These are phyloP conservation scores for Phoma sp. DNA, from an alignment of 2,329 filamentous ascomycete genomes.

Conservation along the genomic window DNA sequence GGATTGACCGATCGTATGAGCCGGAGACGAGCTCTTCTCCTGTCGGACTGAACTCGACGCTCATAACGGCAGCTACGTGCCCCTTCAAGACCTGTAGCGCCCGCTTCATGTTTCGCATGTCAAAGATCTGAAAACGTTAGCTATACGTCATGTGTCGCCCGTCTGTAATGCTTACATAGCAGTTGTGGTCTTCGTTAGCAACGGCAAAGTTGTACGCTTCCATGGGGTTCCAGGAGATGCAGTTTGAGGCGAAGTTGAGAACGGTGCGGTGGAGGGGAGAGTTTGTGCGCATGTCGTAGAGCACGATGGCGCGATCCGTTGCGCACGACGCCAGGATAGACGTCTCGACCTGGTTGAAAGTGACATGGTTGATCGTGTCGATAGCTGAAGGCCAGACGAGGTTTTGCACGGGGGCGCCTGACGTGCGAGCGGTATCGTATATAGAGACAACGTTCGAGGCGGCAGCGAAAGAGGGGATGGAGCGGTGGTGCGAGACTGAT, in stretches of 20 bases:
- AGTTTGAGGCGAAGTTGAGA: slow-evolving; percentile 89
- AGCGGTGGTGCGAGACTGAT: slow-evolving; percentile 81
- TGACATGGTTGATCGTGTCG: slow-evolving; percentile 83
- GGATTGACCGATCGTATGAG: slow-evolving; percentile 85
- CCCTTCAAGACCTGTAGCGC: slow-evolving; percentile 90
- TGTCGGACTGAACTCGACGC: slow-evolving; percentile 92
- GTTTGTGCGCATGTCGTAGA: slow-evolving; percentile 90
- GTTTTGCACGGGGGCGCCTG: slow-evolving; percentile 77
- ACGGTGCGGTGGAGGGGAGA: slow-evolving; percentile 82
- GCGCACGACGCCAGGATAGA: slow-evolving; percentile 86
- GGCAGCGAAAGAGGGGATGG: slow-evolving; percentile 78
- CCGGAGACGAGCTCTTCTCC: slow-evolving; percentile 92
- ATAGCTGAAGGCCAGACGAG: slow-evolving; percentile 86
- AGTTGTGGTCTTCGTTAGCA: slow-evolving; percentile 93
- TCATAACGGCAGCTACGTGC: slow-evolving; percentile 92
- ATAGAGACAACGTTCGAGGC: slow-evolving; percentile 81
- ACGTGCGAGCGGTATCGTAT: slow-evolving; percentile 84
- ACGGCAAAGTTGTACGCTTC: slow-evolving; percentile 95
- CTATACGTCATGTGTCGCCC: background rate
- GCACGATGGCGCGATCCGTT: slow-evolving; percentile 82
- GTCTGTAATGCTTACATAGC: slow-evolving; percentile 57
- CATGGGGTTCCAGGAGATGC: slow-evolving; percentile 94
- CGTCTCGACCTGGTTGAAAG: slow-evolving; percentile 94
- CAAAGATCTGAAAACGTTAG: slow-evolving; percentile 67
- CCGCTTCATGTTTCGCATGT: slow-evolving; percentile 88